Evolutionary conservation across 1,284 basidiomycete species (phyloP).

Genomic region (Hemileia vastatrix): DNA sequence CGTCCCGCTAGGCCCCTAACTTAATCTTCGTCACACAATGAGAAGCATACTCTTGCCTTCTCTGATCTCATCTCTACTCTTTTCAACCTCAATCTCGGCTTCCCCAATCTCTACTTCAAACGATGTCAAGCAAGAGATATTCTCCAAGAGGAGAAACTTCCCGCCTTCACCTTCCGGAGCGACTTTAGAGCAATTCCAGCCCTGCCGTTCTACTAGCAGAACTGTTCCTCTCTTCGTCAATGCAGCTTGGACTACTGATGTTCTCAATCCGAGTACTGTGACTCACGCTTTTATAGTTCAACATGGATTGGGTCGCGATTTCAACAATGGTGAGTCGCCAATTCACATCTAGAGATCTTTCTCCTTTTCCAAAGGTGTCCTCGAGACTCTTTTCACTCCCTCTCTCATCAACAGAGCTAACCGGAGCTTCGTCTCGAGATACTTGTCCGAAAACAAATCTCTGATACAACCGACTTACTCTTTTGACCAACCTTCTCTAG

Average conservation of each 20-base stretch:
- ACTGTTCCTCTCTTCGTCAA: conserved; percentile 30
- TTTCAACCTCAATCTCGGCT: too few species aligned
- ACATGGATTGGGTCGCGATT: conserved; percentile 28
- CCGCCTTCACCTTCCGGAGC: background rate
- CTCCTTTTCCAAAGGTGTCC: too few species aligned
- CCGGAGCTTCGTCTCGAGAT: too few species aligned
- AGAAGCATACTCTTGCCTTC: too few species aligned
- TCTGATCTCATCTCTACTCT: too few species aligned
- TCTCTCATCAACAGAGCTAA: too few species aligned
- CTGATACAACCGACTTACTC: too few species aligned
- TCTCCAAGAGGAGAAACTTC: background rate
- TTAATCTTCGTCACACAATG: too few species aligned
- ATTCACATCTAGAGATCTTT: too few species aligned
- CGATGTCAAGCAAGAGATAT: background rate
- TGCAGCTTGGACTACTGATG: conserved; percentile 14
- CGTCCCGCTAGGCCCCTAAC: too few species aligned
- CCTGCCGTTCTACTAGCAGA: background rate
- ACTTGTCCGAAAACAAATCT: too few species aligned
- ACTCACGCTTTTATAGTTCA: conserved; percentile 23
- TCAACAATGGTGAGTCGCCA: conserved; percentile 12
- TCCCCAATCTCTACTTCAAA: background rate
- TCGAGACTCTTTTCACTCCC: too few species aligned
- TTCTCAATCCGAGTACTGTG: background rate
- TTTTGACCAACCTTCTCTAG: background rate
- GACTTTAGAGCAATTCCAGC: background rate